Conservation (phyloP, 371 early-diverging fungal genomes). For the Mortierella sp. region DNA sequence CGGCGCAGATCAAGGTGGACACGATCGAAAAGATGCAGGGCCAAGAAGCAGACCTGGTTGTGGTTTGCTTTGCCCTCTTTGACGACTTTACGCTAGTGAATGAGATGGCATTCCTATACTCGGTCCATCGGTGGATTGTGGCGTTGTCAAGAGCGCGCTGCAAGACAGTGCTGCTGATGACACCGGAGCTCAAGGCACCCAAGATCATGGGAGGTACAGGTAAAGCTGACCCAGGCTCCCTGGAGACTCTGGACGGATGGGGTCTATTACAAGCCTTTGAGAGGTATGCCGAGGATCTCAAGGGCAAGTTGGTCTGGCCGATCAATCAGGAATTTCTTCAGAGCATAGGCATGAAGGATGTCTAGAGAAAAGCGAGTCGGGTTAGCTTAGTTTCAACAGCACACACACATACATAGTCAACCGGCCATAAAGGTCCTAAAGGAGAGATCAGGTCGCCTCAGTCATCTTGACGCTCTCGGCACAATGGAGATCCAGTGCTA, state of each 20-base stretch:
- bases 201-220: conserved; percentile 32
- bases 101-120: conserved; percentile 58
- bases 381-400: too few relatives aligned
- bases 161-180: conserved; percentile 63
- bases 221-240: conserved; percentile 9
- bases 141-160: conserved; percentile 66
- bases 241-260: conserved; percentile 45
- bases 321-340: conserved; percentile 15
- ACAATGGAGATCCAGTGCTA: too few relatives aligned
- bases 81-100: conserved; percentile 35
- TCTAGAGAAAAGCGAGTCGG: neutral
- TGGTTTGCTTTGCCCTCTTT: conserved; percentile 62
- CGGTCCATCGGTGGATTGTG: conserved; percentile 68
- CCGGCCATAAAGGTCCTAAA: too few relatives aligned
- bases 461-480: too few relatives aligned
- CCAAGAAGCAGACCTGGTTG: conserved; percentile 66
- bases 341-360: conserved; percentile 4
- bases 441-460: too few relatives aligned
- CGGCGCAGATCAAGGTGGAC: conserved; percentile 51
- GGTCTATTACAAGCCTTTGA: conserved; percentile 49
- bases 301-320: conserved; percentile 35
- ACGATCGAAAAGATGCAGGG: conserved; percentile 71
- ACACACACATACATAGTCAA: too few relatives aligned
- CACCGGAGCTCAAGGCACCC: conserved; percentile 56
- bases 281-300: conserved; percentile 26